phyloP scores from a whole-genome alignment of 2,329 filamentous ascomycete species.

The Pseudogymnoascus sp. region DNA sequence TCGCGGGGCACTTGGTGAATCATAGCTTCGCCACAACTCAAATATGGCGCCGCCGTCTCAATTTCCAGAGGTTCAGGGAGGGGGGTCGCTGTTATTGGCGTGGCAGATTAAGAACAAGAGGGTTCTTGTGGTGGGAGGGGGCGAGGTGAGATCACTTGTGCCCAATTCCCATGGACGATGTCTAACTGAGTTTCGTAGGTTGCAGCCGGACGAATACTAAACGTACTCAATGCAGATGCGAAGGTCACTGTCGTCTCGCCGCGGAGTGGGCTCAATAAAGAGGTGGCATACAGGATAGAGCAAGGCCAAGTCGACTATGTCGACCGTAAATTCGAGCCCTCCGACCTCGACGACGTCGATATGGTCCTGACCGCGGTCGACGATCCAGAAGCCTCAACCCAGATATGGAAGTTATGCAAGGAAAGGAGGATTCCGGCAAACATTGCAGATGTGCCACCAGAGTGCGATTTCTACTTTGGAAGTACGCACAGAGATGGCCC shows the following conservation, averaged over 20 bases:
- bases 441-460: conserved; percentile 90
- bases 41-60: background rate
- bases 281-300: conserved; percentile 74
- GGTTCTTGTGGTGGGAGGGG: conserved; percentile 87
- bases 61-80: conserved; percentile 77
- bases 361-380: conserved; percentile 95
- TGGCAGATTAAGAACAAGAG: conserved; percentile 90
- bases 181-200: conserved; percentile 50
- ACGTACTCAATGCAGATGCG: conserved; percentile 91
- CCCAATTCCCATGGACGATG: background rate
- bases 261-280: conserved; percentile 68
- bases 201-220: conserved; percentile 85
- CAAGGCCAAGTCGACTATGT: conserved; percentile 69
- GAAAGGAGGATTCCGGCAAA: conserved; percentile 77
- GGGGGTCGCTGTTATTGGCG: conserved; percentile 86
- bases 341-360: conserved; percentile 70
- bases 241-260: conserved; percentile 81
- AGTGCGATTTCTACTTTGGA: conserved; percentile 99
- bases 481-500: conserved; percentile 92
- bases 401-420: conserved; percentile 91
- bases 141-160: conserved; percentile 58
- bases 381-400: conserved; percentile 80
- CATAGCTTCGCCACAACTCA: background rate
- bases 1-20: background rate
- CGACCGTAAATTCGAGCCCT: conserved; percentile 74